Conservation (phyloP, 116 monocot species). For the Posidonia oceanica region DNA sequence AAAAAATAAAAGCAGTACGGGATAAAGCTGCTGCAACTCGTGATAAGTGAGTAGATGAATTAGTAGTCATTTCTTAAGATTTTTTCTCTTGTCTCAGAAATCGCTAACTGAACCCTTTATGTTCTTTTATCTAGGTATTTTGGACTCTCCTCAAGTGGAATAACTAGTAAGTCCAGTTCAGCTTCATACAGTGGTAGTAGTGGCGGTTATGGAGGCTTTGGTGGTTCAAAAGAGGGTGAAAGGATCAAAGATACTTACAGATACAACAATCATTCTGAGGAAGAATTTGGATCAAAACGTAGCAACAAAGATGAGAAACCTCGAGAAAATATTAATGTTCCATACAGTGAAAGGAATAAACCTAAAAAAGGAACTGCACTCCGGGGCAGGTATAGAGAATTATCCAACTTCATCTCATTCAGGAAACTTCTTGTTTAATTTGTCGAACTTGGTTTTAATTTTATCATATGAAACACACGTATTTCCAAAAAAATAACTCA, state of each 20-base stretch:
- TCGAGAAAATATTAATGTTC: neutral
- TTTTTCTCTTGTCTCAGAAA: neutral
- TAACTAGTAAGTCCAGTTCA: slow-evolving; percentile 70
- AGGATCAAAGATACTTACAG: slow-evolving; percentile 37
- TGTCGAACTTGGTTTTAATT: too few species aligned
- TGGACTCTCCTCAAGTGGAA: slow-evolving; percentile 87
- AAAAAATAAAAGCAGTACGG: slow-evolving; percentile 65
- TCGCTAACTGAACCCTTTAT: neutral
- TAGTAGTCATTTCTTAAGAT: neutral
- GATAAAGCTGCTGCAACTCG: slow-evolving; percentile 82
- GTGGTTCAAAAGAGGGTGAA: slow-evolving; percentile 40
- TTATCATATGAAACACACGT: too few species aligned
- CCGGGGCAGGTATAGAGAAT: slow-evolving; percentile 12
- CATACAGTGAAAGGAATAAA: slow-evolving; percentile 7
- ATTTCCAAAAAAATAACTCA: too few species aligned
- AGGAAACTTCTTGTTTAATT: neutral
- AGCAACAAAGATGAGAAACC: slow-evolving; percentile 10
- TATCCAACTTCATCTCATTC: neutral
- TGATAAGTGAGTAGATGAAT: slow-evolving; percentile 60
- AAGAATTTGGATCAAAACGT: slow-evolving; percentile 5
- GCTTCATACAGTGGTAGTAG: slow-evolving; percentile 36
- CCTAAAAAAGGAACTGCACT: slow-evolving; percentile 10
- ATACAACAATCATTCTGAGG: slow-evolving; percentile 11
- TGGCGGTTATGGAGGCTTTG: slow-evolving; percentile 48
- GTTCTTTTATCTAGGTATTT: slow-evolving; percentile 42